Conservation (phyloP, 805 yeast species). For the Clavispora phyllophila region DNA sequence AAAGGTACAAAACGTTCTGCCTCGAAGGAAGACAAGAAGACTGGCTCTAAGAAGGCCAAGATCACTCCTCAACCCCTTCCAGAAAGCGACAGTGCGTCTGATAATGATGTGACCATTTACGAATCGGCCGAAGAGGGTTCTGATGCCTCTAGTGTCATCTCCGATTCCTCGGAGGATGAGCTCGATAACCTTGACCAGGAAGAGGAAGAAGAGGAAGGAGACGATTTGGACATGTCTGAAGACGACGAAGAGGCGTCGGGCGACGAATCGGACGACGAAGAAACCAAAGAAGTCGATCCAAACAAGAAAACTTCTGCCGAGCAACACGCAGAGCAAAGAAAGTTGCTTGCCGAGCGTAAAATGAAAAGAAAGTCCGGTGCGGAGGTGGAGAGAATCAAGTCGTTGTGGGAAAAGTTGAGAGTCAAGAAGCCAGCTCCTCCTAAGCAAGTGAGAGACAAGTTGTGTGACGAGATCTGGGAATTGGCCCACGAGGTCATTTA, state of each 20-base stretch:
- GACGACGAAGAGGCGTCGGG: conserved; percentile 21
- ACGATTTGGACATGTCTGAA: conserved; percentile 15
- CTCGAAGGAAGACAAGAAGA: conserved; percentile 11
- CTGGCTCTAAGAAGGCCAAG: conserved; percentile 20
- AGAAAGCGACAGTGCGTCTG: conserved; percentile 17
- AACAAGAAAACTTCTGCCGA: conserved; percentile 53
- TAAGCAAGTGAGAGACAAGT: conserved; percentile 66
- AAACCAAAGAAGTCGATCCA: conserved; percentile 25
- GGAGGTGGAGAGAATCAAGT: conserved; percentile 79
- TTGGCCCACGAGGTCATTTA: conserved; percentile 69
- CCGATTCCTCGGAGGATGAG: conserved; percentile 10
- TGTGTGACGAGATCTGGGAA: conserved; percentile 82
- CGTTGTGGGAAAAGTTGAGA: conserved; percentile 86
- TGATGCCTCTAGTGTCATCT: conserved; percentile 14
- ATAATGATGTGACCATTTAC: conserved; percentile 21
- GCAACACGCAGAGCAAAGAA: conserved; percentile 79
- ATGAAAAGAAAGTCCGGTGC: conserved; percentile 81
- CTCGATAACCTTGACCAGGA: conserved; percentile 1
- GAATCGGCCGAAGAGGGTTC: conserved; percentile 15
- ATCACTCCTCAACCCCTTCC: conserved; percentile 19
- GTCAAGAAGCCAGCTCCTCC: conserved; percentile 80
- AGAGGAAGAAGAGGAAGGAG: conserved; percentile 21
- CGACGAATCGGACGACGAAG: conserved; percentile 20
- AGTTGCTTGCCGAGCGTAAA: conserved; percentile 75
- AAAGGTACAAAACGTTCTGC: conserved; percentile 32